phyloP scores from a whole-genome alignment of 352 stramenopile species.

The Pythium scleroteichum region DNA sequence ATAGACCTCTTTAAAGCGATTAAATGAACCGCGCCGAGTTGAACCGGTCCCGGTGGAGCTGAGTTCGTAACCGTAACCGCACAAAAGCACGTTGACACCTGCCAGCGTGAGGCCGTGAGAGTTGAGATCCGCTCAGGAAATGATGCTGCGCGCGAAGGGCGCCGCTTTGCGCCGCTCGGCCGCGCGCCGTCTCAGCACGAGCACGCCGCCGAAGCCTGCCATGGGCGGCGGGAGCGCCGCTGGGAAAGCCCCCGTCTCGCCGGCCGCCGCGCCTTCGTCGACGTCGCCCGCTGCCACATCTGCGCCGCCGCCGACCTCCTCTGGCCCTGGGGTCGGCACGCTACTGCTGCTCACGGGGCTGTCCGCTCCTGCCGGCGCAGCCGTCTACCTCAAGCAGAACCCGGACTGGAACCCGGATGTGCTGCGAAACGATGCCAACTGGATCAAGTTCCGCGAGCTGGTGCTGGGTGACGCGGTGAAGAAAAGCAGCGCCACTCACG shows the following conservation, averaged over 20 bases:
- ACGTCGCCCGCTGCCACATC: slow-evolving; percentile 5
- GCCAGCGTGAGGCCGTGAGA: slow-evolving; percentile 4
- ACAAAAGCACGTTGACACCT: slow-evolving; percentile 12
- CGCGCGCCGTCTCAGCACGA: slow-evolving; percentile 19
- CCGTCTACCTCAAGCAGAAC: slow-evolving; percentile 78
- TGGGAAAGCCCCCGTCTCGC: slow-evolving; percentile 12
- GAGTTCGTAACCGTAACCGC: background rate
- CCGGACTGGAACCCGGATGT: slow-evolving; percentile 72
- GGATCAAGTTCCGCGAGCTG: slow-evolving; percentile 74
- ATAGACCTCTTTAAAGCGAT: background rate
- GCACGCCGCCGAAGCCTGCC: slow-evolving; percentile 2
- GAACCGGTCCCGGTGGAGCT: background rate
- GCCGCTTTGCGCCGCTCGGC: slow-evolving; percentile 21
- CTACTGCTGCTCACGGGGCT: slow-evolving; percentile 53
- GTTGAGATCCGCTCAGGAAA: background rate
- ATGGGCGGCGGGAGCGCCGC: slow-evolving; percentile 18
- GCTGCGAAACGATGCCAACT: slow-evolving; percentile 61
- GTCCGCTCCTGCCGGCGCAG: slow-evolving; percentile 47
- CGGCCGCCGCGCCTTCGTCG: background rate
- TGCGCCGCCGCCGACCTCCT: slow-evolving; percentile 35
- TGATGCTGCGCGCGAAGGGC: slow-evolving; percentile 21
- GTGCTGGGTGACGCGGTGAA: slow-evolving; percentile 47
- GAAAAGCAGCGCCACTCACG: background rate
- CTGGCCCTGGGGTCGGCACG: slow-evolving; percentile 33
- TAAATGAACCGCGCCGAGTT: background rate